Conservation (phyloP, 148 eudicot species). For the Diospyros kaki region DNA sequence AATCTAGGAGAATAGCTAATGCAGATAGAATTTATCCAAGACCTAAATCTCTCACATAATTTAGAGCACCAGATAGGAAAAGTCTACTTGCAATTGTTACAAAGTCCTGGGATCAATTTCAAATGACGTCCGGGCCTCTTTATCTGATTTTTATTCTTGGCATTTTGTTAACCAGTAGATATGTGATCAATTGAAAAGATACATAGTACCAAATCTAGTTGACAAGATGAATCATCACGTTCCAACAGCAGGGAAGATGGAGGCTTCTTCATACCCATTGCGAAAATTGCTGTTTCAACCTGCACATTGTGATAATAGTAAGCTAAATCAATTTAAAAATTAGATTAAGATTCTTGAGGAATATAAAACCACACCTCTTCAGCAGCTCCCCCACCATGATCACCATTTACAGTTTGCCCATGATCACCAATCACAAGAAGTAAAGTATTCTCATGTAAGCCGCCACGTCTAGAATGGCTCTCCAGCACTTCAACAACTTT, state of each 20-base stretch:
- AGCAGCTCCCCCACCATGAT: constrained; percentile 95
- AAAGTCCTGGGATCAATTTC: neutral
- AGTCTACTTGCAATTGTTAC: neutral
- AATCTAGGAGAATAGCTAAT: neutral
- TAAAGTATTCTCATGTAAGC: constrained; percentile 83
- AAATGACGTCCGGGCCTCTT: neutral
- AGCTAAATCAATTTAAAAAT: constrained; percentile 4
- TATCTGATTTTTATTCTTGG: neutral
- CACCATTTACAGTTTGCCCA: constrained; percentile 96
- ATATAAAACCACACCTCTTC: constrained; percentile 61
- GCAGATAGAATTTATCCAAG: neutral
- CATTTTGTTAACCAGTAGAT: neutral
- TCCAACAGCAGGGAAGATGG: constrained; percentile 43
- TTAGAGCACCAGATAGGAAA: neutral
- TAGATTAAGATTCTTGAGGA: constrained; percentile 9
- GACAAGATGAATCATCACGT: constrained; percentile 62
- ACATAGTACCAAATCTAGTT: constrained; percentile 56
- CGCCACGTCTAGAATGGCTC: constrained; percentile 78
- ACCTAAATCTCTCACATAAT: neutral
- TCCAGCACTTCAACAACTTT: constrained; percentile 61
- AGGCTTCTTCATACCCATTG: constrained; percentile 61
- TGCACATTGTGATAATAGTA: constrained; percentile 28
- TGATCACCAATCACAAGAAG: constrained; percentile 99
- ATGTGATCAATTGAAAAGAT: constrained; percentile 13
- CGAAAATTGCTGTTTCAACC: constrained; percentile 97